Evolutionary conservation across 148 eudicot species (phyloP), one percentile per base, ranked within the genome.

Genomic region (Limonium bicolor): DNA sequence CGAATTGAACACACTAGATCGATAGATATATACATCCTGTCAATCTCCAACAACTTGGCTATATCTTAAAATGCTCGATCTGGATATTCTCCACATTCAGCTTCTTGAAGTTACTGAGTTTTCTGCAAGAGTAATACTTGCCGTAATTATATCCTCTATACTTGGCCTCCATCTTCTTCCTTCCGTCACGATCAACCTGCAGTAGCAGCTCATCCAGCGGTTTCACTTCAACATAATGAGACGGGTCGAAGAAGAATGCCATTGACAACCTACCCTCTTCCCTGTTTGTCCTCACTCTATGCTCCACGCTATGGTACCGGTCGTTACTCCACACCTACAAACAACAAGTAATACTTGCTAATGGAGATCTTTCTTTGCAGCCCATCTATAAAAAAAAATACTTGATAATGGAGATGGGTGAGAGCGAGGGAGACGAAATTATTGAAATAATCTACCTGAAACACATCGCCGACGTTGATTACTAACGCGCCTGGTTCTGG

Each of bases 311-410:
- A 46, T 79, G 73, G 8, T 74, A 79, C 45, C 48, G 55, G 39
- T 71, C 82, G 20, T 79, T 79, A 66, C 82, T 79, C 87, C 82
- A 79, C 12, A 79, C 82, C 86, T 74, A 51, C 55, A 34, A 12
- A 20, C 35, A 56, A 13, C 12, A 8, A 34, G 13, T n/a, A n/a
- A n/a, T n/a, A n/a, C n/a, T n/a, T n/a, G n/a, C n/a, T n/a, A n/a
- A n/a, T n/a, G n/a, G n/a, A n/a, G n/a, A n/a, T n/a, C n/a, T n/a
- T n/a, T n/a, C n/a, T n/a, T n/a, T n/a, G n/a, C n/a, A n/a, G n/a
- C n/a, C n/a, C n/a, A n/a, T n/a, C n/a, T n/a, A n/a, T n/a, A n/a
- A n/a, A n/a, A n/a, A n/a, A n/a, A n/a, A n/a, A n/a, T n/a, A n/a
- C n/a, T n/a, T n/a, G n/a, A n/a, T n/a, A n/a, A n/a, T n/a, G n/a